Percentiles rank a stretch among this genome's conserved stretches.
Evolutionary conservation across 2,329 filamentous ascomycete genomes (phyloP).

Genomic region (Botrytis medusae): DNA sequence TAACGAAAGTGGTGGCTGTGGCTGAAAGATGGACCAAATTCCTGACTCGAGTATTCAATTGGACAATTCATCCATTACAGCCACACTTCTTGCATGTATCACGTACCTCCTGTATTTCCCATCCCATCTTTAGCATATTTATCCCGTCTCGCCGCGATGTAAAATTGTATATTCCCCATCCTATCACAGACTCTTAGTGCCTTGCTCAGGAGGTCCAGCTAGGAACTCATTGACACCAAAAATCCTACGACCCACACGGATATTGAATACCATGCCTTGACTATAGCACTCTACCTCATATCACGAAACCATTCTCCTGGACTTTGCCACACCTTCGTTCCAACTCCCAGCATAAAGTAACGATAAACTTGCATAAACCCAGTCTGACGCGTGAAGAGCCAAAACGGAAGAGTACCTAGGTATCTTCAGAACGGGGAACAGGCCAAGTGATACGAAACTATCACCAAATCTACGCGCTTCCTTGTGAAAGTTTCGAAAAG

Average conservation of each 20-base stretch:
- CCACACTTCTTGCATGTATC: background rate
- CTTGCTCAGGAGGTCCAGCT: background rate
- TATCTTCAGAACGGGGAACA: background rate
- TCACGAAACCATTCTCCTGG: slow-evolving; percentile 11
- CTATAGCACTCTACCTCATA: background rate
- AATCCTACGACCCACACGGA: slow-evolving; percentile 6
- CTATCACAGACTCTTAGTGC: background rate
- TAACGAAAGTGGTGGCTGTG: slow-evolving; percentile 5
- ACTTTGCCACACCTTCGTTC: slow-evolving; percentile 1
- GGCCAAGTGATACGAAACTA: background rate
- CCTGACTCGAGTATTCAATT: background rate
- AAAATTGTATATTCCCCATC: background rate
- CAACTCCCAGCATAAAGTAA: background rate
- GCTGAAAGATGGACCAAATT: background rate
- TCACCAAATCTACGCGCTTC: slow-evolving; percentile 9
- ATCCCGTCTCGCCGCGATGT: background rate
- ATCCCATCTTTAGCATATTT: slow-evolving; percentile 1
- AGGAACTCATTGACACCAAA: background rate
- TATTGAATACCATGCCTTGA: slow-evolving; percentile 1
- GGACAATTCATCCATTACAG: background rate
- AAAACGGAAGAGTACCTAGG: background rate
- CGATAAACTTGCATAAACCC: background rate
- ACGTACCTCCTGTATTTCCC: background rate
- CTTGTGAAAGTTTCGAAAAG: background rate
- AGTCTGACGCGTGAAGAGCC: background rate